These are phyloP conservation scores for Sporothrix protearum DNA, from an alignment of 2,329 filamentous ascomycete genomes.

Conservation along the genomic window DNA sequence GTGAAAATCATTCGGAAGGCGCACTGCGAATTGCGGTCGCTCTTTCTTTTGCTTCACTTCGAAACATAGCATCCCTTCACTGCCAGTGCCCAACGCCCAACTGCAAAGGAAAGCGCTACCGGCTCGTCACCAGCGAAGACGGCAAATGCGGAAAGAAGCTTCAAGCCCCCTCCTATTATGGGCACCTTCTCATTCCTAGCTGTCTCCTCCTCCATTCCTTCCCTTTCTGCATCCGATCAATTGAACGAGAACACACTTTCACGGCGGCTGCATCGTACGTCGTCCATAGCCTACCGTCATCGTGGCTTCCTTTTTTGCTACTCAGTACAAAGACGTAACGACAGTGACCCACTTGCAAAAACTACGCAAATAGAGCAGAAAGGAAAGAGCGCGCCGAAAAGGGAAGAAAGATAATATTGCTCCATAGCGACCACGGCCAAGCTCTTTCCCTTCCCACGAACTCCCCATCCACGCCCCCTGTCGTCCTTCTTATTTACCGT, in stretches of 20 bases:
- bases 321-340: too few relatives aligned
- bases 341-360: neutral
- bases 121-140: neutral
- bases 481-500: conserved; percentile 11
- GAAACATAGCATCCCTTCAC: neutral
- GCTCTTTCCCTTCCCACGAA: neutral
- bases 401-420: conserved; percentile 18
- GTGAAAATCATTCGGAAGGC: conserved; percentile 12
- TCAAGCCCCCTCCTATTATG: neutral
- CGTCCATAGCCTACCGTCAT: neutral
- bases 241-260: neutral
- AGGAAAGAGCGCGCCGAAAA: conserved; percentile 8
- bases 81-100: neutral
- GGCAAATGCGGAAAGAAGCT: neutral
- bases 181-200: neutral
- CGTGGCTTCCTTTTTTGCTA: neutral
- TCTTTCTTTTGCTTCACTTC: neutral
- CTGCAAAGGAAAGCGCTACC: neutral
- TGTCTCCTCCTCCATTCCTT: conserved; percentile 2
- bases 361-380: conserved; percentile 1
- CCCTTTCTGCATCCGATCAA: conserved; percentile 5
- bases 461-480: conserved; percentile 7
- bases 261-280: neutral
- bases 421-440: conserved; percentile 10
- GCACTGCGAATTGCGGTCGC: neutral